Base-by-base conservation (phyloP, 2,329 filamentous ascomycete genomes). In the Phialemoniopsis sp. region DNA sequence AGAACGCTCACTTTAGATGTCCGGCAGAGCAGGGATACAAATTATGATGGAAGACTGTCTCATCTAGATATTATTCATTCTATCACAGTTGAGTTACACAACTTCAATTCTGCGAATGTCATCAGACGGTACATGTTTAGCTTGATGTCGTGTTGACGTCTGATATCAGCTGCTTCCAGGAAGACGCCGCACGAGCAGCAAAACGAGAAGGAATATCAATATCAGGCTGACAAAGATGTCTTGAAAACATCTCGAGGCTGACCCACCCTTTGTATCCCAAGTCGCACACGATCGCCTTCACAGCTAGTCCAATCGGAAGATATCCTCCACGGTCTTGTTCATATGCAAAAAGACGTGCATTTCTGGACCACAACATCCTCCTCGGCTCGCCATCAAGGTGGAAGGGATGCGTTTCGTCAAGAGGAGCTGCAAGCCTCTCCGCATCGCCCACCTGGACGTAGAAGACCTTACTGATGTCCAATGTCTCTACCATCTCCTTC, bases 401-500 rank as follows among this genome's bases (percentile, higher is more conserved):
- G 45, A 74, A 80, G 12, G 63, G 54, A 50, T 83, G 78, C 1
- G 62, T 66, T 10, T 66, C 52, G 8, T 66, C 48, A 16, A 84
- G 51, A 0, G 78, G 77, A 5, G 54, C 47, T 0, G 54, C 48
- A 8, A 82, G 57, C 7, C 66, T 59, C 50, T 82, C 77, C 0
- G 70, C 80, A 51, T 83, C 79, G 13, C 78, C 78, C 6, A 82
- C 65, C 55, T 85, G 80, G 10, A 84, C 63, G 47, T 77, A 81
- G 48, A 82, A 80, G 4, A 84, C 63, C 53, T 78, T 81, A 13
- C 64, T 56, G 9, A 67, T 59, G 42, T 76, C 66, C 13, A 82
- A 57, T 1, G 55, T 57, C 5, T 56, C 39, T 2, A 71, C 58
- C 8, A 81, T 57, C 13, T 63, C 59, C n/a, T 56, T 47, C 15